Conservation (phyloP, 441 rosid genomes). For the Euphorbia celastroides region DNA sequence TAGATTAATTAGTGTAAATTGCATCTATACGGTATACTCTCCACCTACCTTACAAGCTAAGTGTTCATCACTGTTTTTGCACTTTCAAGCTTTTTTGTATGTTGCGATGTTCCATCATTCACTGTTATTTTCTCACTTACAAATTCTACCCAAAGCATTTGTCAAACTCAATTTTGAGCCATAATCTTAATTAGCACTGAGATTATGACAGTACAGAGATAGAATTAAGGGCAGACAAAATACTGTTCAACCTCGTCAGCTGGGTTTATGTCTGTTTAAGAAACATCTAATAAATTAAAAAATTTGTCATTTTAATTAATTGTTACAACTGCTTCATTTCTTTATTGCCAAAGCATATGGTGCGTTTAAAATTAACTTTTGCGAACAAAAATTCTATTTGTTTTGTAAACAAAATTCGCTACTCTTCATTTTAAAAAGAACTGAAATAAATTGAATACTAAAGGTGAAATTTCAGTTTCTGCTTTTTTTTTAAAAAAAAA, state of each 20-base stretch:
- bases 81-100: background rate
- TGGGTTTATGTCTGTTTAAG: background rate
- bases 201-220: background rate
- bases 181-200: background rate
- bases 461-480: no score
- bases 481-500: no score
- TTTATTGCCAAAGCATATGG: background rate
- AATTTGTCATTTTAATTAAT: background rate
- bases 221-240: background rate
- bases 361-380: no score
- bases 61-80: constrained; percentile 5
- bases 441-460: no score
- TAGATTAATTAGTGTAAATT: background rate
- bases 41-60: constrained; percentile 8
- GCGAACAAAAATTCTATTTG: no score
- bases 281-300: background rate
- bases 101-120: background rate
- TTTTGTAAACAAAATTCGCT: no score
- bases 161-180: background rate
- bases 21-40: constrained; percentile 10
- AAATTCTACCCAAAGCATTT: background rate
- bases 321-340: background rate
- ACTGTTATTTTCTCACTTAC: background rate
- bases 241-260: background rate
- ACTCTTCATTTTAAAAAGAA: background rate